Evolutionary conservation across 2,329 filamentous ascomycete species (phyloP).

Genomic region (Stemphylium lycopersici): DNA sequence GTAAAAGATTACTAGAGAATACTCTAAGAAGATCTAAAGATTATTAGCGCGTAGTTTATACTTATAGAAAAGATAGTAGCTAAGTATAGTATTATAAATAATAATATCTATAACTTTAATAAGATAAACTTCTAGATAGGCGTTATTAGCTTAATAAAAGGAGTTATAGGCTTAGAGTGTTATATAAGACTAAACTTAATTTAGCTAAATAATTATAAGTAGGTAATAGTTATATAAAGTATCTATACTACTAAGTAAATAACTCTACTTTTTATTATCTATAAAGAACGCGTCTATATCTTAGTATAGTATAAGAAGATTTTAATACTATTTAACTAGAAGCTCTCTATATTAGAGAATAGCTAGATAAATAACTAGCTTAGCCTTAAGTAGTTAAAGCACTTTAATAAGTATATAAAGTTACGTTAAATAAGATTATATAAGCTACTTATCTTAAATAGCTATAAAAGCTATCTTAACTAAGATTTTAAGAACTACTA

Average conservation of each 20-base stretch:
- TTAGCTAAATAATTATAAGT: no score
- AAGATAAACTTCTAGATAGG: constrained; percentile 31
- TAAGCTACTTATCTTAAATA: not conserved
- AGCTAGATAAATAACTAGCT: no score
- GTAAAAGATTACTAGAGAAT: constrained; percentile 10
- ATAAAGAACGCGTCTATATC: no score
- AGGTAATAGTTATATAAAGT: no score
- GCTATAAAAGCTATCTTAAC: not conserved
- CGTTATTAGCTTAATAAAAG: constrained; percentile 23
- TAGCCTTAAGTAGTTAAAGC: not conserved
- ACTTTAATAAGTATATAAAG: not conserved
- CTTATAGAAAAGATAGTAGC: constrained; percentile 12
- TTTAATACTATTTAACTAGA: no score
- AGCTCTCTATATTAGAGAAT: no score
- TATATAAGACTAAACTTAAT: no score
- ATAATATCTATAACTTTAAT: constrained; percentile 15
- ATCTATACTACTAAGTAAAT: no score
- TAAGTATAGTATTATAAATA: constrained; percentile 11
- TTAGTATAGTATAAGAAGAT: no score
- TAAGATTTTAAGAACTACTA: not conserved
- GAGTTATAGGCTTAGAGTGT: constrained; percentile 13
- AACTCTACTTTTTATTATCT: no score
- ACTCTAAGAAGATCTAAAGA: constrained; percentile 12
- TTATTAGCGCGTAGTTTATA: constrained; percentile 19
- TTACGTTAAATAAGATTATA: not conserved